phyloP scores from a whole-genome alignment of 768 basidiomycete species.

The Russula compacta region DNA sequence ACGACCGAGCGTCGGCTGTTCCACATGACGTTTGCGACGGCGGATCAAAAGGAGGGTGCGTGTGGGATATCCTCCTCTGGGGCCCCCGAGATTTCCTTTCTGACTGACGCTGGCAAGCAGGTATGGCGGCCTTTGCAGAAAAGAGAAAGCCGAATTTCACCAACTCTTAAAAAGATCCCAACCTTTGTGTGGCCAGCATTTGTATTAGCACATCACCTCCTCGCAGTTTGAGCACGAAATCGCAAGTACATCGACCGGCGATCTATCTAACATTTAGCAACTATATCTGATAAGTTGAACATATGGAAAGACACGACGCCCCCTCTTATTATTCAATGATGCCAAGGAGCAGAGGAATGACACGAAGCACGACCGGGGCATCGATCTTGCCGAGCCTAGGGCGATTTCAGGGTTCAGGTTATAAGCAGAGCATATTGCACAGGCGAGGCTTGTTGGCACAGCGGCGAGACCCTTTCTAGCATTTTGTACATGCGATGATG shows the following conservation, averaged over 20 bases:
- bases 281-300: too few relatives aligned
- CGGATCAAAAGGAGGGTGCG: constrained; percentile 91
- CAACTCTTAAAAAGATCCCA: constrained; percentile 34
- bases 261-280: too few relatives aligned
- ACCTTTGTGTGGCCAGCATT: background rate
- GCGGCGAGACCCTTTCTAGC: too few relatives aligned
- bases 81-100: background rate
- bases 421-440: too few relatives aligned
- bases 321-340: constrained; percentile 18
- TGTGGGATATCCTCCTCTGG: background rate
- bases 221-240: background rate
- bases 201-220: background rate
- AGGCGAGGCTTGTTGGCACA: too few relatives aligned
- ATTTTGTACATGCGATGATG: too few relatives aligned
- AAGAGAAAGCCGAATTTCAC: constrained; percentile 85
- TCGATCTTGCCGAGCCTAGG: too few relatives aligned
- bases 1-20: constrained; percentile 84
- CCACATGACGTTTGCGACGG: constrained; percentile 86
- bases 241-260: background rate
- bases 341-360: too few relatives aligned
- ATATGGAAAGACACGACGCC: too few relatives aligned
- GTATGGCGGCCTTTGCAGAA: constrained; percentile 91
- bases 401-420: too few relatives aligned
- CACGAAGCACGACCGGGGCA: too few relatives aligned
- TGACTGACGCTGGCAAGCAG: constrained; percentile 34